Percentiles rank a stretch among this genome's conserved stretches.
Conservation (phyloP, 441 rosid species). For the Brassica hybrid region DNA sequence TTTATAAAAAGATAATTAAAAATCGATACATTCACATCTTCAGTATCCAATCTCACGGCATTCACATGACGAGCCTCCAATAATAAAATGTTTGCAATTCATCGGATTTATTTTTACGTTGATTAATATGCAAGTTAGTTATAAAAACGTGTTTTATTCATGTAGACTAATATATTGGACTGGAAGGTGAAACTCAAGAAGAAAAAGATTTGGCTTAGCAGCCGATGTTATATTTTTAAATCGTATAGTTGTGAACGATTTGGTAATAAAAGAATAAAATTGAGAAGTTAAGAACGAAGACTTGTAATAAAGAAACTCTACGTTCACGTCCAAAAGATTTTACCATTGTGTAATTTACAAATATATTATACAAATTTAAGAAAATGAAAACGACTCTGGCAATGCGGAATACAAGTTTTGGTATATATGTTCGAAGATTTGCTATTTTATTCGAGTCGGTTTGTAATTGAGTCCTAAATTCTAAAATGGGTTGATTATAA, state of each 20-base stretch:
- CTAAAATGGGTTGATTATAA: too few species aligned
- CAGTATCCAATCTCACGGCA: background rate
- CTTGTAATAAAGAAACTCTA: constrained; percentile 11
- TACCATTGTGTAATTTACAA: constrained; percentile 3
- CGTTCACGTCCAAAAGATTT: constrained; percentile 1
- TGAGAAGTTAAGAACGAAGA: constrained; percentile 22
- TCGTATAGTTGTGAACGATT: background rate
- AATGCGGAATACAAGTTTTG: too few species aligned
- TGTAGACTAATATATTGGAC: constrained; percentile 14
- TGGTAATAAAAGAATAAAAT: constrained; percentile 9
- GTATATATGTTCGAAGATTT: background rate
- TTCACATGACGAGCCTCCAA: background rate
- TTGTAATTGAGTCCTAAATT: too few species aligned
- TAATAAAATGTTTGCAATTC: background rate
- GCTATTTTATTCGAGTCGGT: too few species aligned
- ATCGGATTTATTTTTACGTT: background rate
- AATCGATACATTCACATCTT: background rate
- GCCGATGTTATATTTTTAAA: constrained; percentile 15
- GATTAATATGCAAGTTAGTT: background rate
- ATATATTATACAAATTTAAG: background rate
- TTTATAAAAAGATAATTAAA: too few species aligned
- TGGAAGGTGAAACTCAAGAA: background rate
- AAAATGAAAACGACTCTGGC: background rate
- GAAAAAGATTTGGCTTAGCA: background rate
- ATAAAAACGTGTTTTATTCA: constrained; percentile 7